Evolutionary conservation across 2,329 filamentous ascomycete species (phyloP).

Genomic region (Phaeosphaeriaceae sp.): DNA sequence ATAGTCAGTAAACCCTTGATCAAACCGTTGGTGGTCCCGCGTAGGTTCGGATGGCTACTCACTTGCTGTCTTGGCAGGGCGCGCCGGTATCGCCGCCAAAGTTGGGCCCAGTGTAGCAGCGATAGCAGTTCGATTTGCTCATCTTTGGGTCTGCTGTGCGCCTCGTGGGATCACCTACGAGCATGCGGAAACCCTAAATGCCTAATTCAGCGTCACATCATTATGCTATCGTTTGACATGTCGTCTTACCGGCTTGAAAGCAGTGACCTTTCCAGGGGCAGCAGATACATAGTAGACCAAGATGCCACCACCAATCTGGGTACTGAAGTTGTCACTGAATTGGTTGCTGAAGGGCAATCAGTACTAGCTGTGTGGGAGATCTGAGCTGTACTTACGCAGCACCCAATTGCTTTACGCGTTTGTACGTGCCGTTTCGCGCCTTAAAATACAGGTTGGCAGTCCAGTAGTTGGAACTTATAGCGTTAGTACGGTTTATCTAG

Average conservation of each 20-base stretch:
- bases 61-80: conserved; percentile 23
- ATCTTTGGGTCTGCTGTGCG: conserved; percentile 18
- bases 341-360: neutral
- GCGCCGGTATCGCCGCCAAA: conserved; percentile 37
- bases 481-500: no score
- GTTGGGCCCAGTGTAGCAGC: conserved; percentile 54
- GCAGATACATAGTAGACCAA: conserved; percentile 42
- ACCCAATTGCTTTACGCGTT: conserved; percentile 31
- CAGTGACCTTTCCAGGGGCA: conserved; percentile 31
- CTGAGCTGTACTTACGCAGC: neutral
- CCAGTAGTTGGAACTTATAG: conserved; percentile 44
- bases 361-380: no score
- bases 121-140: conserved; percentile 49
- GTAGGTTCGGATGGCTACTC: no score
- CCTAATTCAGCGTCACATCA: conserved; percentile 30
- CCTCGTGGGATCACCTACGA: conserved; percentile 37
- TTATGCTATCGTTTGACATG: neutral
- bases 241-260: conserved; percentile 28
- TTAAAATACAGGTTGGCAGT: conserved; percentile 39
- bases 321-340: conserved; percentile 19
- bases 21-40: no score
- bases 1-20: neutral
- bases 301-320: conserved; percentile 24
- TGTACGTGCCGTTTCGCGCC: conserved; percentile 34
- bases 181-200: neutral